These are phyloP conservation scores for Trametes maxima DNA, from an alignment of 768 basidiomycete species.

Conservation along the genomic window DNA sequence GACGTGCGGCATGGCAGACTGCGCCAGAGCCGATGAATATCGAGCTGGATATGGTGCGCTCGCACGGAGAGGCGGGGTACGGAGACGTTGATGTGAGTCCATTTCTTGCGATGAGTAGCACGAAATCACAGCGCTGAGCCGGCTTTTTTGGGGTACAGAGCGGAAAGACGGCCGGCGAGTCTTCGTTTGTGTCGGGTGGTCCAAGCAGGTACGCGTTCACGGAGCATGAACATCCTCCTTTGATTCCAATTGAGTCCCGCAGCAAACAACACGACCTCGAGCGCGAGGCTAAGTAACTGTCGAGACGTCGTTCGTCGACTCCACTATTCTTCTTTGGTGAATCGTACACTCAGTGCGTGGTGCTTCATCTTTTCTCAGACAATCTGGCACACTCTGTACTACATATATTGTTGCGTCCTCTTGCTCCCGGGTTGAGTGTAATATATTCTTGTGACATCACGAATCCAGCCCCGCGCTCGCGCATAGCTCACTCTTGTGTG, in stretches of 20 bases:
- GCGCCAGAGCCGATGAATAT: constrained; percentile 19
- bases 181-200: not conserved
- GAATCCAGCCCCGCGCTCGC: too few species aligned
- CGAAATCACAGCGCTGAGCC: not conserved
- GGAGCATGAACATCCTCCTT: not conserved
- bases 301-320: too few species aligned
- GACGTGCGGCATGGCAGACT: not conserved
- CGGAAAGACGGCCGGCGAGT: not conserved
- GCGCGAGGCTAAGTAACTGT: not conserved
- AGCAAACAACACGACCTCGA: not conserved
- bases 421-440: too few species aligned
- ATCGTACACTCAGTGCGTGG: not conserved
- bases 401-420: too few species aligned
- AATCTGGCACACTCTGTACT: too few species aligned
- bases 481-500: too few species aligned
- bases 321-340: not conserved
- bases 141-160: not conserved
- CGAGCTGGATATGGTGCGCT: constrained; percentile 24
- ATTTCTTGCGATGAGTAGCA: not conserved
- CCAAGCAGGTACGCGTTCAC: not conserved
- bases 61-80: not conserved
- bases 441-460: too few species aligned
- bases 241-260: not conserved
- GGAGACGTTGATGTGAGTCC: constrained; percentile 3
- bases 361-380: not conserved